Evolutionary conservation across 371 early-diverging fungal species (phyloP).

Genomic region (Mortierella sp.): DNA sequence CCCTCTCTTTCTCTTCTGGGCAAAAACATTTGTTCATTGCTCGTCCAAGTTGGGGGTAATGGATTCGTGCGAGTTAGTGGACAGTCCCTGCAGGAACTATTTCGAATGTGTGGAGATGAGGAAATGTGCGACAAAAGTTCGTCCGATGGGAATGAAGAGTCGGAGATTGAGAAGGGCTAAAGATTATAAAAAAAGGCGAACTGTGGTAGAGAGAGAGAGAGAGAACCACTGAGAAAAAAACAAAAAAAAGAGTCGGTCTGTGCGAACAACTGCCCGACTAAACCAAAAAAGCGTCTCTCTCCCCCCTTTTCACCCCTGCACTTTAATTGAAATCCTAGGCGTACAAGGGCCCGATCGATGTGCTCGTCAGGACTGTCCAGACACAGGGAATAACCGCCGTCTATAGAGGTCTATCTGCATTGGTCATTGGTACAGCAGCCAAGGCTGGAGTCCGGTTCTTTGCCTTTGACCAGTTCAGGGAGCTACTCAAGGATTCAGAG

Average conservation of each 20-base stretch:
- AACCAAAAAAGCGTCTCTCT: neutral
- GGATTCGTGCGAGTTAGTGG: too few relatives aligned
- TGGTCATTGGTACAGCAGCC: conserved; percentile 89
- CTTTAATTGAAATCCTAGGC: conserved; percentile 24
- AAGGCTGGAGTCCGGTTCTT: conserved; percentile 94
- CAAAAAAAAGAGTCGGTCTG: neutral
- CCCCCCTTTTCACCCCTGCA: neutral
- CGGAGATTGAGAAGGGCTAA: neutral
- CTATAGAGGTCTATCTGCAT: conserved; percentile 86
- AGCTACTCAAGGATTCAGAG: conserved; percentile 71
- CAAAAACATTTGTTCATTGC: neutral
- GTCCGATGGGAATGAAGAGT: too few relatives aligned
- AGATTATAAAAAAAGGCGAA: neutral
- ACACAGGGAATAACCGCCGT: conserved; percentile 76
- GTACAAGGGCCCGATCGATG: conserved; percentile 87
- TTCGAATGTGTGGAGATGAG: too few relatives aligned
- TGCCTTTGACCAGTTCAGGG: conserved; percentile 87
- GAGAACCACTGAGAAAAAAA: too few relatives aligned
- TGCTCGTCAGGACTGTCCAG: conserved; percentile 69
- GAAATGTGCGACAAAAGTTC: too few relatives aligned
- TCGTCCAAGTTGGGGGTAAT: too few relatives aligned
- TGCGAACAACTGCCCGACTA: neutral
- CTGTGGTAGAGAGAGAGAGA: neutral
- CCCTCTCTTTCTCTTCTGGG: neutral
- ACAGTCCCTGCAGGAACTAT: too few relatives aligned